phyloP scores from a whole-genome alignment of 768 basidiomycete species.

The Trametes maxima region DNA sequence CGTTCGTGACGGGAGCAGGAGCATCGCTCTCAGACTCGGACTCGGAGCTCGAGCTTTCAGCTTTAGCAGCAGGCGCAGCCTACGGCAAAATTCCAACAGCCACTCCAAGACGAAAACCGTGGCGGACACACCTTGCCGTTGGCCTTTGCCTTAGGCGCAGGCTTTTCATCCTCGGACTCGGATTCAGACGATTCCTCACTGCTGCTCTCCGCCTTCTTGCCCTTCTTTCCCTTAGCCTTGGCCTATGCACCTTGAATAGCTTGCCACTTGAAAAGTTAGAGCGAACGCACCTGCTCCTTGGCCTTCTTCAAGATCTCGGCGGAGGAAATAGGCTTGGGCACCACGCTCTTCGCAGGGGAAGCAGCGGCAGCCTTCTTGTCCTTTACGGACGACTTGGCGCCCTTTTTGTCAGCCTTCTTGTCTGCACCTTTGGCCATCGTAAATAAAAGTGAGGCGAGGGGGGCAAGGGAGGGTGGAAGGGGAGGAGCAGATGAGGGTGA shows the following conservation, averaged over 20 bases:
- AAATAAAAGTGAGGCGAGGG: slow-evolving; percentile 5
- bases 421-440: slow-evolving; percentile 43
- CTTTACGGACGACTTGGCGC: slow-evolving; percentile 36
- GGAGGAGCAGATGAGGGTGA: slow-evolving; percentile 12
- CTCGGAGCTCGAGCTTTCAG: slow-evolving; percentile 10
- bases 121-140: slow-evolving; percentile 37
- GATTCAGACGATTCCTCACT: slow-evolving; percentile 36
- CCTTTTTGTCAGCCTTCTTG: slow-evolving; percentile 41
- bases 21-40: slow-evolving; percentile 25
- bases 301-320: slow-evolving; percentile 49
- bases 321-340: slow-evolving; percentile 36
- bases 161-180: slow-evolving; percentile 40
- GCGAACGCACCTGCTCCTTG: slow-evolving; percentile 23
- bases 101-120: background rate
- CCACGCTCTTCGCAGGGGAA: no score
- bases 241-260: background rate
- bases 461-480: slow-evolving; percentile 14
- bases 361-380: slow-evolving; percentile 36
- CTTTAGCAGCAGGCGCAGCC: slow-evolving; percentile 8
- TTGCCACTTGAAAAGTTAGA: background rate
- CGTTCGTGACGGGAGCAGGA: slow-evolving; percentile 20
- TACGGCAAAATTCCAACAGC: background rate
- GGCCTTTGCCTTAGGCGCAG: slow-evolving; percentile 29
- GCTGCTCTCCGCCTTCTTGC: slow-evolving; percentile 27
- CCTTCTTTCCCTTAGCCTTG: slow-evolving; percentile 22